phyloP scores from a whole-genome alignment of 495 filamentous ascomycete species.

The Monascus purpureus region DNA sequence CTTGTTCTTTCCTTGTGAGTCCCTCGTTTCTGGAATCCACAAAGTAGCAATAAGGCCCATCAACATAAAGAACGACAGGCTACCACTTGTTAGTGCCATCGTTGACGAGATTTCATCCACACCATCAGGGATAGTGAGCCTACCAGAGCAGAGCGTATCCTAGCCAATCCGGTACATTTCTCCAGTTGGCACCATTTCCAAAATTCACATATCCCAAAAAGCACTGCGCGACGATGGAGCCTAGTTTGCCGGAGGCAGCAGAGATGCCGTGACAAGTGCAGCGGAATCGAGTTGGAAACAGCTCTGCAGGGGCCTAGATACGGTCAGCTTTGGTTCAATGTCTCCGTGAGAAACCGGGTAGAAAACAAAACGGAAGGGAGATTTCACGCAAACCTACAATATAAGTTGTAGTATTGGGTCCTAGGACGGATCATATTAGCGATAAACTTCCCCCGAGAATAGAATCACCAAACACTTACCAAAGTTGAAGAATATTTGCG shows the following conservation, averaged over 20 bases:
- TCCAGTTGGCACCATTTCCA: not conserved
- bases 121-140: too few species aligned
- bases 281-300: constrained; percentile 35
- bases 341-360: too few species aligned
- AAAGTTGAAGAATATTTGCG: constrained; percentile 18
- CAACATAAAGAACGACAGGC: not conserved
- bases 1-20: not conserved
- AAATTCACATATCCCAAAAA: not conserved
- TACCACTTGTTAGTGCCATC: not conserved
- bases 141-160: not conserved
- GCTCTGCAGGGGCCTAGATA: constrained; percentile 24
- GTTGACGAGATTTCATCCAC: not conserved
- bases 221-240: constrained; percentile 26
- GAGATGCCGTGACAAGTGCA: constrained; percentile 29
- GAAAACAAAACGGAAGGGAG: not conserved
- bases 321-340: not conserved
- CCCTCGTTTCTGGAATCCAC: not conserved
- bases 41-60: not conserved
- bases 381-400: constrained; percentile 5
- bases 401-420: constrained; percentile 24
- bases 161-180: not conserved
- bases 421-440: constrained; percentile 4
- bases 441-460: not conserved
- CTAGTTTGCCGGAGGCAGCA: constrained; percentile 31
- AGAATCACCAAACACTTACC: constrained; percentile 6